Evolutionary conservation across 495 filamentous ascomycete genomes (phyloP), one percentile per base, ranked within the genome.

Genomic region (Penicillium alfredii): DNA sequence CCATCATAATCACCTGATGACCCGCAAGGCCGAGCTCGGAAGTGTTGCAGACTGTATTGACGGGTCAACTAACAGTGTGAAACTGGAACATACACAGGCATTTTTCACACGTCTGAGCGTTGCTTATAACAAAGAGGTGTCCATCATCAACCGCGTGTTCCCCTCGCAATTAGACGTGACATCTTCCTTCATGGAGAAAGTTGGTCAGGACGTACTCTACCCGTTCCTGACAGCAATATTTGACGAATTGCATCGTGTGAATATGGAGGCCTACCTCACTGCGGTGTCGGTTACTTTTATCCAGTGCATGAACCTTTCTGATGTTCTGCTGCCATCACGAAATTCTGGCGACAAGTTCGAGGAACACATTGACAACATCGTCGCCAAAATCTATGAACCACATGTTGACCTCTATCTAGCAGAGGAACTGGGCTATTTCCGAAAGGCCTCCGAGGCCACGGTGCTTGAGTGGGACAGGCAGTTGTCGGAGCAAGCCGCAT

Each of bases 341-440:
- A 72, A 61, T 27, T 77, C 77, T 4, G 61, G 68, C 8, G 59
- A 72, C 15, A 67, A 69, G 7, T 82, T 81, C 42, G 50, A 66
- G 8, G 66, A 78, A 4, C 70, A 76, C 13, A 59, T 78, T 13
- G 67, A 74, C 30, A 58, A 74, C 33, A 69, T 86, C 12, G 69
- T 90, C 16, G 58, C 74, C 9, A 76, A 73, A 41, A 76, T 86
- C 0, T 96, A 93, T 52, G 90, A 97, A 53, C 86, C 84, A 27
- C 89, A 97, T 52, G 70, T 96, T 18, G 93, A 97, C 60, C 63
- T 94, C 2, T 99, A 97, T 59, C 72, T 97, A 11, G 80, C 85
- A 33, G 92, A 97, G 50, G 93, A 99, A 59, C 67, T 96, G 13
- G 86, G 90, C 34, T 79, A 78, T 49, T 94, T 95, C 59, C 82